Percentiles rank a stretch among this genome's conserved stretches.
phyloP scores from a whole-genome alignment of 73 alveolate genomes.

The Paramecium pentaurelia region DNA sequence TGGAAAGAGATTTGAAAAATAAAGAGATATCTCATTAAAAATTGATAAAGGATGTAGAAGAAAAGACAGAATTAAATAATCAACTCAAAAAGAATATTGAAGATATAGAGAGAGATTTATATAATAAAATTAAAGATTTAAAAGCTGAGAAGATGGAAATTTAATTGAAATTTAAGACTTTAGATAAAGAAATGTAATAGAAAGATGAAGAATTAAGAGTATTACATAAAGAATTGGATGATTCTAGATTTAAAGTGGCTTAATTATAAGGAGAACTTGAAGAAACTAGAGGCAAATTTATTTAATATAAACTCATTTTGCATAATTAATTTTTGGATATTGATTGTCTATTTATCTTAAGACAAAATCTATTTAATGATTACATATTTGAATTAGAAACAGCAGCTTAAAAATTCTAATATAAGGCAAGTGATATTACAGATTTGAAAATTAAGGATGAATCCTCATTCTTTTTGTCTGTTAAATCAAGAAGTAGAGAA shows the following conservation, averaged over 20 bases:
- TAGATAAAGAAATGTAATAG: neutral
- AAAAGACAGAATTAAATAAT: neutral
- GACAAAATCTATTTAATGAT: slow-evolving; percentile 18
- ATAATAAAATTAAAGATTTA: neutral
- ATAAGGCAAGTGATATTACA: slow-evolving; percentile 5
- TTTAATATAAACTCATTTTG: neutral
- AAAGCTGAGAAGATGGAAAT: neutral
- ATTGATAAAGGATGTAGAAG: slow-evolving; percentile 8
- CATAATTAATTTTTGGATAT: neutral
- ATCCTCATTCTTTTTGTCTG: neutral
- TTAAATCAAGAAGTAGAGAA: neutral
- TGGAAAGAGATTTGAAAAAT: neutral
- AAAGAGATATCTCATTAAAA: neutral
- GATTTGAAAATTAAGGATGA: slow-evolving; percentile 10
- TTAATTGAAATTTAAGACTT: neutral
- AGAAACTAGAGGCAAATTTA: slow-evolving; percentile 25
- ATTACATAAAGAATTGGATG: neutral
- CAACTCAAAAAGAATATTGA: slow-evolving; percentile 2
- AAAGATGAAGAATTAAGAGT: neutral
- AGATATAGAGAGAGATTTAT: slow-evolving; percentile 9
- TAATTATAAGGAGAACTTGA: neutral
- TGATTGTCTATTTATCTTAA: slow-evolving; percentile 21
- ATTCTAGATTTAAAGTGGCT: neutral
- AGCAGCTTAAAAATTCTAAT: neutral
- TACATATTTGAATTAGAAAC: slow-evolving; percentile 3